These are phyloP conservation scores for Leptographium flavum DNA, from an alignment of 2,329 filamentous ascomycete species.

Conservation along the genomic window DNA sequence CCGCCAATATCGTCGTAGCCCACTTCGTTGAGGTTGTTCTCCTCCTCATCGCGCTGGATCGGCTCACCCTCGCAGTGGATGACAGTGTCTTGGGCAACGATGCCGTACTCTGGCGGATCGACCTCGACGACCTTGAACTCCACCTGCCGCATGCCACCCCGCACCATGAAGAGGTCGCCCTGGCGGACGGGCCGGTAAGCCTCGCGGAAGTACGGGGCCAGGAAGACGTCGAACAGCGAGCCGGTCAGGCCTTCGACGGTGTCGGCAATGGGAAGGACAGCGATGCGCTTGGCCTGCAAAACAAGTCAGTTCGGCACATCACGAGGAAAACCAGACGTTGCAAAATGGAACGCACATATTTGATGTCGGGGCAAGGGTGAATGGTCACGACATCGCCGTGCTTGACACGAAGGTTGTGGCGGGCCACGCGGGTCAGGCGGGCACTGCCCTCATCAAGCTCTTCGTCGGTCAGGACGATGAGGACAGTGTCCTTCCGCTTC, in stretches of 20 bases:
- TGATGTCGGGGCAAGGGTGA: constrained; percentile 96
- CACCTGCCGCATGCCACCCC: constrained; percentile 96
- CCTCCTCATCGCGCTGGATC: constrained; percentile 96
- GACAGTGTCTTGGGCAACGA: constrained; percentile 95
- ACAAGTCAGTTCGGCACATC: constrained; percentile 14
- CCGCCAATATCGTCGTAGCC: constrained; percentile 99
- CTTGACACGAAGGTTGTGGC: constrained; percentile 97
- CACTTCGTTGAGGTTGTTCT: constrained; percentile 98
- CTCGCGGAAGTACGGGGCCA: constrained; percentile 98
- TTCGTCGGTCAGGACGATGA: constrained; percentile 95
- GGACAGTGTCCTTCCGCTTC: constrained; percentile 97
- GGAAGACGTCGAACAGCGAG: constrained; percentile 96
- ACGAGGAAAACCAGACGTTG: neutral
- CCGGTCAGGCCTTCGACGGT: constrained; percentile 96
- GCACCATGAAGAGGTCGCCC: constrained; percentile 93
- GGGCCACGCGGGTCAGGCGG: constrained; percentile 94
- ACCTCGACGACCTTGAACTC: constrained; percentile 99
- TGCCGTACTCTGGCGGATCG: constrained; percentile 94
- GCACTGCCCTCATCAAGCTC: constrained; percentile 95
- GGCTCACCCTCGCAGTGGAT: constrained; percentile 96
- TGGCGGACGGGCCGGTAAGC: constrained; percentile 94
- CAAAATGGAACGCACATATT: constrained; percentile 55
- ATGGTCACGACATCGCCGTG: constrained; percentile 96
- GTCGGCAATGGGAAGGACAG: constrained; percentile 93
- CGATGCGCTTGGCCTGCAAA: constrained; percentile 86